Conservation (phyloP, 768 basidiomycete genomes). For the Tricholoma sp. region DNA sequence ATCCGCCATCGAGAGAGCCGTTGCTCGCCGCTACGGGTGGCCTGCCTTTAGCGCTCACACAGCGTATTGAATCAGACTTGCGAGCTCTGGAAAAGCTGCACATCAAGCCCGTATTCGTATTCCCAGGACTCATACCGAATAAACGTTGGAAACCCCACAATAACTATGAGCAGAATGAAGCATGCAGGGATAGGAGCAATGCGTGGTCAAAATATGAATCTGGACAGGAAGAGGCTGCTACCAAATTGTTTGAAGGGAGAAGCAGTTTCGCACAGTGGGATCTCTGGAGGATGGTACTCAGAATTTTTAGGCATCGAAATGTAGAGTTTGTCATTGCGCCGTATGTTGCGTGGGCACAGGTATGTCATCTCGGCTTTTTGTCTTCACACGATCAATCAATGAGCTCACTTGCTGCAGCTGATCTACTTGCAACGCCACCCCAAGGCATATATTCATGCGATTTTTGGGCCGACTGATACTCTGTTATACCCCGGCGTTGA, state of each 20-base stretch:
- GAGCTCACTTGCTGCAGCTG: slow-evolving; percentile 45
- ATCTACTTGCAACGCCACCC: slow-evolving; percentile 92
- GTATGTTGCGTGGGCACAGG: slow-evolving; percentile 94
- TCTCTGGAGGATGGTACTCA: slow-evolving; percentile 88
- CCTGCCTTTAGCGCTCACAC: slow-evolving; percentile 81
- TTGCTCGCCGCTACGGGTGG: slow-evolving; percentile 94
- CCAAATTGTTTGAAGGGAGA: slow-evolving; percentile 75
- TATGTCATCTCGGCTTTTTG: slow-evolving; percentile 30
- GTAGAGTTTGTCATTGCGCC: slow-evolving; percentile 97
- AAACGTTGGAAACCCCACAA: slow-evolving; percentile 66
- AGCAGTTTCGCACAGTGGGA: slow-evolving; percentile 79
- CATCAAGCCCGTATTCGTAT: slow-evolving; percentile 99
- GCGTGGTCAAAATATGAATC: slow-evolving; percentile 95
- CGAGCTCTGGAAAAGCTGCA: slow-evolving; percentile 83
- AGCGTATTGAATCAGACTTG: slow-evolving; percentile 88
- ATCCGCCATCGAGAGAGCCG: slow-evolving; percentile 77
- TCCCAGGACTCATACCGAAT: slow-evolving; percentile 81
- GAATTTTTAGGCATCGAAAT: slow-evolving; percentile 90
- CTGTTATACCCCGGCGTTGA: slow-evolving; percentile 85
- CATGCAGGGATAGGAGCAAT: slow-evolving; percentile 69
- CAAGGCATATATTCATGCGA: slow-evolving; percentile 91
- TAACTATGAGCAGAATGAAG: slow-evolving; percentile 55
- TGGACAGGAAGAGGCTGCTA: slow-evolving; percentile 86
- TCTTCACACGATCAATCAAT: background rate
- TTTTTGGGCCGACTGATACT: slow-evolving; percentile 87